phyloP scores from a whole-genome alignment of 2,329 filamentous ascomycete species.

The Aaosphaeria pasadenensis region DNA sequence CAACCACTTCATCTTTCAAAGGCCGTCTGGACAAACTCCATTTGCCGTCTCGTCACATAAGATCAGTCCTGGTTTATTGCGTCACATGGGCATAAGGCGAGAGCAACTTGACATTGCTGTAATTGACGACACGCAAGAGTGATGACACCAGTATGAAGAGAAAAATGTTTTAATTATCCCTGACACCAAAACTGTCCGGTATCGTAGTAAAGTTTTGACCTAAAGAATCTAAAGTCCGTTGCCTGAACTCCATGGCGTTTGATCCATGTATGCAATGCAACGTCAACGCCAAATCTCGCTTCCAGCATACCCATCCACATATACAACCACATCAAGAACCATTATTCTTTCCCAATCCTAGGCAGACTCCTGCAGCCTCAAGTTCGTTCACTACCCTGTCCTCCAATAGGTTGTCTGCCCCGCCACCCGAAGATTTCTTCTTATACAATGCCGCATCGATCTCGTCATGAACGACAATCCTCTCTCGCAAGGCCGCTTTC shows the following conservation, averaged over 20 bases:
- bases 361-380: constrained; percentile 34
- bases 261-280: neutral
- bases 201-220: neutral
- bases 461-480: constrained; percentile 69
- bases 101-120: no score
- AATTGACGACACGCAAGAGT: no score
- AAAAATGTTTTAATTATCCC: no score
- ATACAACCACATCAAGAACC: neutral
- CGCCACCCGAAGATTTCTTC: constrained; percentile 35
- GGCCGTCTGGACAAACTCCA: no score
- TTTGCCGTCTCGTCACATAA: no score
- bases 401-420: constrained; percentile 65
- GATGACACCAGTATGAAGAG: no score
- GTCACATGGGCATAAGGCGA: no score
- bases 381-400: constrained; percentile 62
- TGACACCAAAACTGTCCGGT: no score
- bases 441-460: constrained; percentile 64
- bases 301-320: neutral
- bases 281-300: neutral
- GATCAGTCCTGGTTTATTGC: no score
- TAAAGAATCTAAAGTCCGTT: neutral
- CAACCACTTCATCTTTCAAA: no score
- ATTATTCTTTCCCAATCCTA: constrained; percentile 19
- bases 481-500: constrained; percentile 65
- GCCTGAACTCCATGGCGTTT: neutral